A percentile compares a stretch with the other conserved stretches of the same genome.
phyloP scores from a whole-genome alignment of 345 rosid species.

The Crucihimalaya himalaica region DNA sequence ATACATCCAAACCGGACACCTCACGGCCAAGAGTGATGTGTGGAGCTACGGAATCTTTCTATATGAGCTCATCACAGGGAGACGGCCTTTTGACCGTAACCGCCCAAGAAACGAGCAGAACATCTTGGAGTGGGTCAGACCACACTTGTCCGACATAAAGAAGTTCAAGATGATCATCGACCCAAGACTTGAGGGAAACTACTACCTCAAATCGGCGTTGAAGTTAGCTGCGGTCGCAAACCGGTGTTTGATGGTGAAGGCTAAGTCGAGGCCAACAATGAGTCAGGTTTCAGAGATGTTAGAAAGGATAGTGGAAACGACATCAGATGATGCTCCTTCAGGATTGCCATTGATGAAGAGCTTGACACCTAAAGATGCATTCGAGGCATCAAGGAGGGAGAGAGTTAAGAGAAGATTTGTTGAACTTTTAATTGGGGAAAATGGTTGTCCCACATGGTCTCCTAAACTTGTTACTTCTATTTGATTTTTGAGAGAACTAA shows the following conservation, averaged over 20 bases:
- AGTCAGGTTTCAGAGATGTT: conserved; percentile 77
- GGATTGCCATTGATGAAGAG: conserved; percentile 41
- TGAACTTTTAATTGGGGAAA: conserved; percentile 50
- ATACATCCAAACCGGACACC: conserved; percentile 82
- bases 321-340: conserved; percentile 49
- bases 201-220: conserved; percentile 58
- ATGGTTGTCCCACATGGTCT: conserved; percentile 58
- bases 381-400: conserved; percentile 49
- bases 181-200: conserved; percentile 80
- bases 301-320: conserved; percentile 53
- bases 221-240: conserved; percentile 84
- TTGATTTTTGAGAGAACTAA: conserved; percentile 16
- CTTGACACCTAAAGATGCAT: conserved; percentile 37
- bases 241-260: conserved; percentile 66
- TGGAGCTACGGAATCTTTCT: conserved; percentile 93
- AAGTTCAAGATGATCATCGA: conserved; percentile 77
- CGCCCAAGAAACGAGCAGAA: conserved; percentile 87
- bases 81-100: conserved; percentile 78
- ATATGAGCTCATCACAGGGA: conserved; percentile 89
- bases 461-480: conserved; percentile 46
- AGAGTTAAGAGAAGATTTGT: conserved; percentile 53
- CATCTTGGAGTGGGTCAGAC: conserved; percentile 90
- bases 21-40: conserved; percentile 79
- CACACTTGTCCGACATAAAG: conserved; percentile 66
- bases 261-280: conserved; percentile 76